Conservation (phyloP, 768 basidiomycete genomes). For the Peribolospora baueri region DNA sequence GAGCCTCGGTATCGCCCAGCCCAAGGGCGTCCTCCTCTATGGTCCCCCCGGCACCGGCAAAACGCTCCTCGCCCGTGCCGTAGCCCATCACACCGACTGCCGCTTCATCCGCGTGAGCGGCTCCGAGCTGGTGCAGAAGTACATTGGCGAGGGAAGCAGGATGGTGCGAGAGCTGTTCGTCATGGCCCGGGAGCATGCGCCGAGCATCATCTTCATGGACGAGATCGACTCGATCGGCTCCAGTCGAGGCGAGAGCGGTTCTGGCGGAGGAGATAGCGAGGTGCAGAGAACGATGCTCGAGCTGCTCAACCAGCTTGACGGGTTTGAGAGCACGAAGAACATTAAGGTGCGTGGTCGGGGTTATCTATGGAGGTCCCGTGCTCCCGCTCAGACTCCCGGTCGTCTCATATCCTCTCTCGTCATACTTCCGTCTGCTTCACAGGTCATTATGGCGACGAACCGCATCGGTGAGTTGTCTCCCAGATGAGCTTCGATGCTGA, state of each 20-base stretch:
- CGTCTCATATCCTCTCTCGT: background rate
- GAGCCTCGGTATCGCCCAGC: conserved; percentile 82
- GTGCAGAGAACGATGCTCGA: conserved; percentile 81
- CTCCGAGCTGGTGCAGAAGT: conserved; percentile 87
- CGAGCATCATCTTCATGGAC: conserved; percentile 98
- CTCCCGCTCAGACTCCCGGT: background rate
- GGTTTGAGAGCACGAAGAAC: conserved; percentile 61
- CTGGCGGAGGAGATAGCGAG: conserved; percentile 54
- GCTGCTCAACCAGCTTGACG: conserved; percentile 65
- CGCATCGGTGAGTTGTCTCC: conserved; percentile 39
- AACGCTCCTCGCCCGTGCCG: conserved; percentile 78
- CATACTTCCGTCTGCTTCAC: background rate
- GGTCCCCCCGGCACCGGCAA: conserved; percentile 94
- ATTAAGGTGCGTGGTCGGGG: conserved; percentile 30
- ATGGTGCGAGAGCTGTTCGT: conserved; percentile 97
- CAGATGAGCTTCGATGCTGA: background rate
- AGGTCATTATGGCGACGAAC: conserved; percentile 88
- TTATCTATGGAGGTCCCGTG: background rate
- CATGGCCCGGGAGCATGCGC: conserved; percentile 92
- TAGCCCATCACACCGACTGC: conserved; percentile 94
- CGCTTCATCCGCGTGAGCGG: conserved; percentile 90
- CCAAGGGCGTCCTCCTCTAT: conserved; percentile 85
- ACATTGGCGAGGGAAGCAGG: conserved; percentile 84
- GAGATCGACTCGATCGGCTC: conserved; percentile 96
- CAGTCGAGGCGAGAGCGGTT: conserved; percentile 56